A percentile compares a stretch with the other conserved stretches of the same genome.
Evolutionary conservation across 2,329 filamentous ascomycete species (phyloP).

Genomic region (Pseudogymnoascus sp.): DNA sequence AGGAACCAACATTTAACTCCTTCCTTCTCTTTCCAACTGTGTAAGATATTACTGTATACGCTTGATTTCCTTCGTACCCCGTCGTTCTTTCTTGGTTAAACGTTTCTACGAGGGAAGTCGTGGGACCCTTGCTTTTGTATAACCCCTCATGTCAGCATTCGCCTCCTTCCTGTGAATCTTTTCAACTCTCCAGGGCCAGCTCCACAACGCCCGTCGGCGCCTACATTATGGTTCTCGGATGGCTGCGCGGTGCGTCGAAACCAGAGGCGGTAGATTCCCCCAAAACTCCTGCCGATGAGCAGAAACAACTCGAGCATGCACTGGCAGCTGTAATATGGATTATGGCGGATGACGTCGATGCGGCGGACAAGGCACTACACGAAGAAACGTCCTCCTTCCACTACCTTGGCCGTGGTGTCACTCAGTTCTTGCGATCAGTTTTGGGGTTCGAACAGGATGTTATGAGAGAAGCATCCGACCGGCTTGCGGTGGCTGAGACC

Average conservation of each 20-base stretch:
- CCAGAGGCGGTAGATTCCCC: conserved; percentile 4
- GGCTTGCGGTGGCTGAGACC: conserved; percentile 67
- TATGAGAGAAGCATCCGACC: conserved; percentile 72
- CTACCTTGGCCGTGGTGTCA: conserved; percentile 70
- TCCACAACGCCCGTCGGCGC: background rate
- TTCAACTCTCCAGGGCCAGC: background rate
- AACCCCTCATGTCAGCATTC: background rate
- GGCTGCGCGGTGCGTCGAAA: background rate
- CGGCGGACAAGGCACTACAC: conserved; percentile 65
- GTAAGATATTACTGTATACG: conserved; percentile 5
- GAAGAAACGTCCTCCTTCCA: conserved; percentile 81
- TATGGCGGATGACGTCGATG: conserved; percentile 84
- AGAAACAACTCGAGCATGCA: conserved; percentile 50
- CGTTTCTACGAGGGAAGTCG: background rate
- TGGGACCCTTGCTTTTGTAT: background rate
- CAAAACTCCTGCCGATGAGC: conserved; percentile 36
- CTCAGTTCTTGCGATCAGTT: conserved; percentile 77
- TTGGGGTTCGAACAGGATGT: conserved; percentile 87
- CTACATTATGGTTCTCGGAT: conserved; percentile 8
- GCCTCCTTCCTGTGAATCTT: background rate
- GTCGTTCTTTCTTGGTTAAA: background rate
- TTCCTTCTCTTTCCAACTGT: background rate
- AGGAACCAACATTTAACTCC: background rate
- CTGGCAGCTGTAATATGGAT: conserved; percentile 62
- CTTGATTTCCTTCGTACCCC: background rate